phyloP scores from a whole-genome alignment of 305 asterid genomes.

The Fraxinus sp. region DNA sequence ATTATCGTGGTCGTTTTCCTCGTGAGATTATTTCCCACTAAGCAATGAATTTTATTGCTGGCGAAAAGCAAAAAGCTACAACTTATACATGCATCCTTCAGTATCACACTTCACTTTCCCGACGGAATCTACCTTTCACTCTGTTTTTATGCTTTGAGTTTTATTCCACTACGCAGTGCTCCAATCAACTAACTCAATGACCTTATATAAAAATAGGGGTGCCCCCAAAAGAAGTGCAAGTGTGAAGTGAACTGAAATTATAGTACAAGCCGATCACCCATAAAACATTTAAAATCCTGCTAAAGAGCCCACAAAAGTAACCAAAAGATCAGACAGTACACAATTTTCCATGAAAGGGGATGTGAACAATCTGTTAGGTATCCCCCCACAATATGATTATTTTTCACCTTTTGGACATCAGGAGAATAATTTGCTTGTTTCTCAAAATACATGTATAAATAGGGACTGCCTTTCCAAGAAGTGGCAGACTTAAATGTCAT shows the following conservation, averaged over 20 bases:
- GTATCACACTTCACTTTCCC: not conserved
- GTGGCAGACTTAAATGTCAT: constrained; percentile 4
- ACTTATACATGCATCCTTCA: not conserved
- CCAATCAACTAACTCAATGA: constrained; percentile 25
- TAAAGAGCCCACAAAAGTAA: constrained; percentile 28
- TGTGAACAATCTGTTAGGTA: constrained; percentile 37
- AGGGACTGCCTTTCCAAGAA: constrained; percentile 19
- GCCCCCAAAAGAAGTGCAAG: constrained; percentile 15
- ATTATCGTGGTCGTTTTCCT: not conserved
- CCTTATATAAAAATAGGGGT: constrained; percentile 13
- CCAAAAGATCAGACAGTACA: constrained; percentile 20
- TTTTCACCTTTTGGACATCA: constrained; percentile 18
- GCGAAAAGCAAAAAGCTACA: constrained; percentile 2
- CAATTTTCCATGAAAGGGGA: not conserved
- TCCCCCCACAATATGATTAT: constrained; percentile 35
- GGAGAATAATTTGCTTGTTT: not conserved
- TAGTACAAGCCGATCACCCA: constrained; percentile 26
- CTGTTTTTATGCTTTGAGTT: constrained; percentile 27
- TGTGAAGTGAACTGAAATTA: constrained; percentile 30
- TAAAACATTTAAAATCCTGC: constrained; percentile 29
- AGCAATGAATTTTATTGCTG: constrained; percentile 16
- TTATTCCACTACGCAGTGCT: constrained; percentile 42
- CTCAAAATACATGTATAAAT: constrained; percentile 35
- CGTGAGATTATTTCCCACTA: constrained; percentile 7
- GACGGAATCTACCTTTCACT: constrained; percentile 19